These are phyloP conservation scores for Paspalum vaginatum DNA, from an alignment of 176 grass and related monocot species.

Conservation along the genomic window DNA sequence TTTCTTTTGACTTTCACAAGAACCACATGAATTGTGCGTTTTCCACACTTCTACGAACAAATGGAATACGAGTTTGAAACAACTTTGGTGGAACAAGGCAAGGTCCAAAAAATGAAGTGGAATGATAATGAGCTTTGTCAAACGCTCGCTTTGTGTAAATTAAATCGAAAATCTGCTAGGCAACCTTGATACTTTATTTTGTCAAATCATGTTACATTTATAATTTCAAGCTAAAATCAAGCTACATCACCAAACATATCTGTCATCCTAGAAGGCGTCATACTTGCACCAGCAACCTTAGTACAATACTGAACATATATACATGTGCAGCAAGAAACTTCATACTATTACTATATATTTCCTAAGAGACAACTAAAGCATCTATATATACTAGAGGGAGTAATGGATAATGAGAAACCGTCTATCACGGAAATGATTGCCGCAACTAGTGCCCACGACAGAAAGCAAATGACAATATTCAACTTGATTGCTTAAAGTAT, in stretches of 20 bases:
- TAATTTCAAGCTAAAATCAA: background rate
- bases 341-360: too few relatives aligned
- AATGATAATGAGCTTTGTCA: background rate
- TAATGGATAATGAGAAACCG: background rate
- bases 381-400: background rate
- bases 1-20: background rate
- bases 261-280: background rate
- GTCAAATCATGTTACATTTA: background rate
- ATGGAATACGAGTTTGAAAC: background rate
- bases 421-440: conserved; percentile 25
- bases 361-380: background rate
- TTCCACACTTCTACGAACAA: background rate
- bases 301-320: background rate
- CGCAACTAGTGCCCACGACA: background rate
- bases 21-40: background rate
- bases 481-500: conserved; percentile 30
- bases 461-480: conserved; percentile 1
- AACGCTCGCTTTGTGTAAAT: background rate
- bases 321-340: too few relatives aligned
- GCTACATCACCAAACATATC: background rate
- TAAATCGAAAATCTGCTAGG: background rate
- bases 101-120: background rate
- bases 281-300: background rate
- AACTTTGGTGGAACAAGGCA: background rate
- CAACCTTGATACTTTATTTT: background rate